Percentiles rank a stretch among this genome's conserved stretches.
These are phyloP conservation scores for Termitomyces sp. DNA, from an alignment of 768 basidiomycete species.

Conservation along the genomic window DNA sequence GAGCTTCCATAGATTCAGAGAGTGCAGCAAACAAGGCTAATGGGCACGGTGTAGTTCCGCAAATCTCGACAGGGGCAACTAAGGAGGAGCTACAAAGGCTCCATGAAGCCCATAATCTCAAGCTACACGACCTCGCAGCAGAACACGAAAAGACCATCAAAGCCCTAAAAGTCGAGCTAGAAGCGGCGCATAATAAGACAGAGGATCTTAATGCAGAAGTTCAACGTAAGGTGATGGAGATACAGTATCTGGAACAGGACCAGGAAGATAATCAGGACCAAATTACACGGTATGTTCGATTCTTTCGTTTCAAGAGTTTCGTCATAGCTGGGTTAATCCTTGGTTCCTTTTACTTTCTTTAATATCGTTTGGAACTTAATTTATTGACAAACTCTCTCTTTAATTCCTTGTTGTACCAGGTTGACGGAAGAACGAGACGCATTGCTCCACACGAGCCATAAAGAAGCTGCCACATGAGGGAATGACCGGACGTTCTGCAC, in stretches of 20 bases:
- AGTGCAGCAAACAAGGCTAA: constrained; percentile 50
- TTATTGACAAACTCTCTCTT: constrained; percentile 29
- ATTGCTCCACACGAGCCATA: constrained; percentile 25
- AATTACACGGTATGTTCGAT: constrained; percentile 70
- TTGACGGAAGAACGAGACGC: constrained; percentile 61
- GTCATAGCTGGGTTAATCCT: constrained; percentile 45
- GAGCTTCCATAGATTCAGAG: constrained; percentile 47
- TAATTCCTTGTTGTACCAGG: constrained; percentile 35
- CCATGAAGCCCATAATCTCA: constrained; percentile 83
- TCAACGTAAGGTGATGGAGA: constrained; percentile 72
- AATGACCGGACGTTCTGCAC: not conserved
- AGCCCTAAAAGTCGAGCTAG: constrained; percentile 50
- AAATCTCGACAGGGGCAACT: constrained; percentile 47
- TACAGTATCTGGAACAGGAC: constrained; percentile 72
- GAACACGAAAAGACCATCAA: constrained; percentile 57
- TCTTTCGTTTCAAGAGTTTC: constrained; percentile 55
- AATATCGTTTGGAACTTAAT: constrained; percentile 26
- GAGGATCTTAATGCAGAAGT: constrained; percentile 56
- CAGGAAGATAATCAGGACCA: constrained; percentile 72
- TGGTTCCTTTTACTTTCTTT: constrained; percentile 50
- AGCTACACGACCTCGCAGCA: constrained; percentile 67
- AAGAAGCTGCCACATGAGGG: constrained; percentile 15
- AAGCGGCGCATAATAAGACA: constrained; percentile 40
- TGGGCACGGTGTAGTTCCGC: constrained; percentile 32
- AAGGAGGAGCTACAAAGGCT: constrained; percentile 73